phyloP scores from a whole-genome alignment of 75 land plant genomes.

The Pinus tabuliformis region DNA sequence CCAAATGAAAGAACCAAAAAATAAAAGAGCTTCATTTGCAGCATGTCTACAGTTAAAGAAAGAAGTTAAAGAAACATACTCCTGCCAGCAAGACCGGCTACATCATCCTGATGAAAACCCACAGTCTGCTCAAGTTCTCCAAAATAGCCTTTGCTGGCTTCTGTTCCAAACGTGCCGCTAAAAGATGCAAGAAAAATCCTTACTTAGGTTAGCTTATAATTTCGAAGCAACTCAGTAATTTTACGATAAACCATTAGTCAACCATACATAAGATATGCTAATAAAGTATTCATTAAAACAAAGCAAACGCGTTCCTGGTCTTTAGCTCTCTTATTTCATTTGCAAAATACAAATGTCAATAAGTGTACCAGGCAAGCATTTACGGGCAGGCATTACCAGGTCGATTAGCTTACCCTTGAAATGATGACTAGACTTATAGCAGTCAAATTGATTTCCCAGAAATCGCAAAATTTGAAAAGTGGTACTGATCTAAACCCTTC shows the following conservation, averaged over 20 bases:
- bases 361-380: too few relatives aligned
- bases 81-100: neutral
- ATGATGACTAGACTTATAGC: neutral
- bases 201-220: neutral
- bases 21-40: too few relatives aligned
- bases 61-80: neutral
- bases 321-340: neutral
- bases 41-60: neutral
- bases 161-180: neutral
- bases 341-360: neutral
- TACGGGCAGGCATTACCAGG: neutral
- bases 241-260: neutral
- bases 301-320: neutral
- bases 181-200: neutral
- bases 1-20: neutral
- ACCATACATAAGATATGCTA: too few relatives aligned
- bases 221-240: neutral
- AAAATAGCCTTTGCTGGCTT: neutral
- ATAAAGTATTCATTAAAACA: neutral
- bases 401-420: neutral
- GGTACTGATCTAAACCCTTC: constrained; percentile 4
- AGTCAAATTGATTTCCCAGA: neutral
- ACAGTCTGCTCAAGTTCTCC: constrained; percentile 8
- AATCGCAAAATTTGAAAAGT: neutral
- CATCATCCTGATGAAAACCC: constrained; percentile 8